Conservation (phyloP, 345 rosid species). For the Iberis pinnata region DNA sequence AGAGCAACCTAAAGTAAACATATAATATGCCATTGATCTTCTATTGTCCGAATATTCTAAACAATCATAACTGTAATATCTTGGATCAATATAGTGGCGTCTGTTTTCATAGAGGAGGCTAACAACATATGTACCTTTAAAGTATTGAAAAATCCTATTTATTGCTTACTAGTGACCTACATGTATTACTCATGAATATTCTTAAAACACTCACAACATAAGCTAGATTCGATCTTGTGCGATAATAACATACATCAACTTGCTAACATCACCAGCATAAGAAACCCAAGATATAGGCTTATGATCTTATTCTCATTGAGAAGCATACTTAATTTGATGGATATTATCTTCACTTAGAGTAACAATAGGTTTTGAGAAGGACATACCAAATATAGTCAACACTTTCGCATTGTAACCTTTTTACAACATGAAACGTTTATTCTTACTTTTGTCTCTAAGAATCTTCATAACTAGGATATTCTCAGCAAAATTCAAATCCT, state of each 20-base stretch:
- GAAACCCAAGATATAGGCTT: not conserved
- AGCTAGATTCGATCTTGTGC: not conserved
- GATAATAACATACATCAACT: not conserved
- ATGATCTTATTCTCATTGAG: too few relatives aligned
- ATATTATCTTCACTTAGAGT: too few relatives aligned
- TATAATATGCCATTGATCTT: not conserved
- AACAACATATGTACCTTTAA: not conserved
- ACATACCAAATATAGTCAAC: too few relatives aligned
- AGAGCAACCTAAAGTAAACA: not conserved
- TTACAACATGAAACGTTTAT: too few relatives aligned
- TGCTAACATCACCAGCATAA: not conserved
- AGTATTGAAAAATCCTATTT: too few relatives aligned
- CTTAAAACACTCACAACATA: not conserved
- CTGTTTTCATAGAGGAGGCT: not conserved
- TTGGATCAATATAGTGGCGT: not conserved
- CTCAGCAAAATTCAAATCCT: too few relatives aligned
- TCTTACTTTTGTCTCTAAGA: too few relatives aligned
- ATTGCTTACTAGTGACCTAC: not conserved
- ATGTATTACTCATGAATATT: not conserved
- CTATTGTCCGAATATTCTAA: not conserved
- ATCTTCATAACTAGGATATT: too few relatives aligned
- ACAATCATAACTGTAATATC: not conserved
- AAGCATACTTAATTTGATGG: too few relatives aligned
- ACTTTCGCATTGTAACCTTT: too few relatives aligned
- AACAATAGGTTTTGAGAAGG: too few relatives aligned